Evolutionary conservation across 371 early-diverging fungal species (phyloP).

Genomic region (Sanchytrium tribonematis): DNA sequence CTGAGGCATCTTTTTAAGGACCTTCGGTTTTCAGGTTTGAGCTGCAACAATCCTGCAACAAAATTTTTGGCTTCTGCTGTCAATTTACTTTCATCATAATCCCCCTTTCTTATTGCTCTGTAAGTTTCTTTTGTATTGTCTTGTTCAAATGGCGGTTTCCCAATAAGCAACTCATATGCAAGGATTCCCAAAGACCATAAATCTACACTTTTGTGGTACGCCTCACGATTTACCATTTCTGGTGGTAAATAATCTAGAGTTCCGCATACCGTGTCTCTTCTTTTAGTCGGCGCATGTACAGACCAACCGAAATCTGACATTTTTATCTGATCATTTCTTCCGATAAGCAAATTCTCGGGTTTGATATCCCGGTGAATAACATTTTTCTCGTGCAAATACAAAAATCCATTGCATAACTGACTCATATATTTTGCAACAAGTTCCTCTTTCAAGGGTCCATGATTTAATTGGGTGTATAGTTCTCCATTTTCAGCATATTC

Average conservation of each 20-base stretch:
- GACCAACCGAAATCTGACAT: slow-evolving; percentile 98
- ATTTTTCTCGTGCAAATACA: slow-evolving; percentile 67
- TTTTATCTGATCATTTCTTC: slow-evolving; percentile 53
- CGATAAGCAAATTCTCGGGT: slow-evolving; percentile 84
- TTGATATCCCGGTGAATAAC: slow-evolving; percentile 90
- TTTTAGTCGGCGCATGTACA: slow-evolving; percentile 55
- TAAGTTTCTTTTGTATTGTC: slow-evolving; percentile 17
- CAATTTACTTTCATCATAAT: slow-evolving; percentile 47
- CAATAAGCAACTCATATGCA: slow-evolving; percentile 79
- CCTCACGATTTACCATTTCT: slow-evolving; percentile 70
- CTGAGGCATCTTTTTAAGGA: not conserved
- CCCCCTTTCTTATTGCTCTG: slow-evolving; percentile 45
- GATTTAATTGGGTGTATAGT: slow-evolving; percentile 48
- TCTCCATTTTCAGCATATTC: slow-evolving; percentile 90
- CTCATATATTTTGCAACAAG: slow-evolving; percentile 58
- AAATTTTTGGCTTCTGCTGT: slow-evolving; percentile 72
- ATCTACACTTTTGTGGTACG: slow-evolving; percentile 65
- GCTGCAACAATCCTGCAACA: slow-evolving; percentile 16
- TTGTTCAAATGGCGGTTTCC: slow-evolving; percentile 85
- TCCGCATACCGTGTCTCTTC: slow-evolving; percentile 75
- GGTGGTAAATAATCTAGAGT: slow-evolving; percentile 88
- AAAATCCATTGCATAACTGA: slow-evolving; percentile 59
- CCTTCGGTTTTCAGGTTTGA: not conserved
- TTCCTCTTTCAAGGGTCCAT: slow-evolving; percentile 38
- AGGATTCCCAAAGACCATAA: slow-evolving; percentile 96